These are phyloP conservation scores for Corchorus capsularis DNA, from an alignment of 345 rosid species.

Conservation along the genomic window DNA sequence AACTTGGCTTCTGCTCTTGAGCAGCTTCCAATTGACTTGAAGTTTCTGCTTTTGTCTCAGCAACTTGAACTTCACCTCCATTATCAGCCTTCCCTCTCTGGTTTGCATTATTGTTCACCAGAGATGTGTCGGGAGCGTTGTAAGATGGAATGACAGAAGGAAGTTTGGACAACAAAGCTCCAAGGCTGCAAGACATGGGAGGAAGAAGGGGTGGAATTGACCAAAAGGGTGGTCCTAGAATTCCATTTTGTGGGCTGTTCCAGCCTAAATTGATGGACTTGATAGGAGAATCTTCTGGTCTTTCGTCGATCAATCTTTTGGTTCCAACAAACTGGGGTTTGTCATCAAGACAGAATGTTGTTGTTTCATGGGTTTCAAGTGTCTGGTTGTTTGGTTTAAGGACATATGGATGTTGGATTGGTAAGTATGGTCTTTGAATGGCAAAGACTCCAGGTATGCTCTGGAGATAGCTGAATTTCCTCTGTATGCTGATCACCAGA, in stretches of 20 bases:
- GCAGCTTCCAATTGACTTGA: constrained; percentile 29
- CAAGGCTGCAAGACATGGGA: constrained; percentile 45
- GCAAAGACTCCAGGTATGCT: constrained; percentile 69
- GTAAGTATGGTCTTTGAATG: constrained; percentile 54
- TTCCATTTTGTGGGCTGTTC: constrained; percentile 52
- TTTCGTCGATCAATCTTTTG: constrained; percentile 45
- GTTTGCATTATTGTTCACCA: constrained; percentile 25
- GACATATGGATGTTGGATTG: constrained; percentile 48
- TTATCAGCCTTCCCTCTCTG: constrained; percentile 14
- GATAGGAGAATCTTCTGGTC: constrained; percentile 29
- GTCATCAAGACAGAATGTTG: constrained; percentile 29
- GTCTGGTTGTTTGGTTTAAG: constrained; percentile 37
- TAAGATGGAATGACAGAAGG: constrained; percentile 43
- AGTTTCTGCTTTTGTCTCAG: constrained; percentile 27
- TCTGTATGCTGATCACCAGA: constrained; percentile 62
- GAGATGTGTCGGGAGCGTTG: constrained; percentile 25
- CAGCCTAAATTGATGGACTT: constrained; percentile 61
- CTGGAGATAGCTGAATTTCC: constrained; percentile 70
- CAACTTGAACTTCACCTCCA: constrained; percentile 9
- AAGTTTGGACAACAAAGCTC: constrained; percentile 55
- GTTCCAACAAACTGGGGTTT: constrained; percentile 33
- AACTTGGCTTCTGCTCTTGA: constrained; percentile 28
- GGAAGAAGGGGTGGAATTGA: constrained; percentile 53
- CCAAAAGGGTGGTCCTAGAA: constrained; percentile 40
- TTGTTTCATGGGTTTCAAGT: constrained; percentile 31